Conservation (phyloP, 345 rosid species). For the Orychophragmus violaceus region DNA sequence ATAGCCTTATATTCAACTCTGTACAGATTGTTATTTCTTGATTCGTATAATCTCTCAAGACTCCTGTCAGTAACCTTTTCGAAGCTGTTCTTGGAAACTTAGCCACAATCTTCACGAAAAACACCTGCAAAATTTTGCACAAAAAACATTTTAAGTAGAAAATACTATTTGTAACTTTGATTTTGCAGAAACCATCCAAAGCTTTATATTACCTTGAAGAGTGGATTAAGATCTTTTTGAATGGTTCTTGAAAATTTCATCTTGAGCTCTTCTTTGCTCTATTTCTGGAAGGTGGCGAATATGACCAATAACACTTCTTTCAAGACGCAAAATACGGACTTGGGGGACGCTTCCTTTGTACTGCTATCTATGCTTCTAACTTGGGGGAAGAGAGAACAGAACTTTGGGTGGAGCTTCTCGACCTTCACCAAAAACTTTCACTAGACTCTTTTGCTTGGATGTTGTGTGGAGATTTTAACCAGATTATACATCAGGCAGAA, state of each 20-base stretch:
- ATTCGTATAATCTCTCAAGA: slow-evolving; percentile 56
- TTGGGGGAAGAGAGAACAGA: no score
- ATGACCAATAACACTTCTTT: slow-evolving; percentile 59
- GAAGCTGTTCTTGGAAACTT: slow-evolving; percentile 87
- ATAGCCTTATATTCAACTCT: slow-evolving; percentile 38
- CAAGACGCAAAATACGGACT: no score
- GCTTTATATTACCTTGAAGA: slow-evolving; percentile 55
- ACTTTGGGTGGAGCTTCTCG: no score
- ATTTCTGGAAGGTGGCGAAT: slow-evolving; percentile 38
- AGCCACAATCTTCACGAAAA: slow-evolving; percentile 49
- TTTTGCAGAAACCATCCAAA: neutral
- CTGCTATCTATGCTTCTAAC: no score
- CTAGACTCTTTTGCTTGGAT: no score
- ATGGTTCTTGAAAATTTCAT: slow-evolving; percentile 50
- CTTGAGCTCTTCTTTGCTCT: slow-evolving; percentile 51
- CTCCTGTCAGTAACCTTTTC: slow-evolving; percentile 71
- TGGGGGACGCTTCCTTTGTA: no score
- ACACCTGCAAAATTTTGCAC: slow-evolving; percentile 41
- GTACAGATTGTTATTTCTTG: slow-evolving; percentile 37
- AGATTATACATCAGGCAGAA: no score
- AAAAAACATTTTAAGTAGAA: neutral
- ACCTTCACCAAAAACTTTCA: no score
- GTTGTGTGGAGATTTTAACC: no score
- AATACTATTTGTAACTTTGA: neutral
- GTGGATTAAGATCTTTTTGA: slow-evolving; percentile 72